phyloP scores from a whole-genome alignment of 805 yeast species.

The Myxozyma sirexii region DNA sequence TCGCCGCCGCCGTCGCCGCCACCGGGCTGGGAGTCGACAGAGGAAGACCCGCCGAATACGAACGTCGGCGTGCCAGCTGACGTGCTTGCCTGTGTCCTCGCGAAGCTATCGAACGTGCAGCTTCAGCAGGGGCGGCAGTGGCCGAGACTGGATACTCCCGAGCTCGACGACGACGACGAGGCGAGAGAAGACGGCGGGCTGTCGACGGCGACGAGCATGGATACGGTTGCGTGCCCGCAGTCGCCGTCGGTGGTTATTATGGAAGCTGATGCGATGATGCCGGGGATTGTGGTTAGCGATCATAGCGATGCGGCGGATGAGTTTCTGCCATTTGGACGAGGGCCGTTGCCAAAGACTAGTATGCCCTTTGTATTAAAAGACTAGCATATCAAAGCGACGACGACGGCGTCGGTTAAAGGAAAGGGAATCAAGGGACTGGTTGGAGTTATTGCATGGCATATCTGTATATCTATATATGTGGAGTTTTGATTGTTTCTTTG shows the following conservation, averaged over 20 bases:
- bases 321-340: slow-evolving; percentile 4
- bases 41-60: slow-evolving; percentile 36
- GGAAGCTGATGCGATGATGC: slow-evolving; percentile 4
- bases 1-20: slow-evolving; percentile 41
- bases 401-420: no score
- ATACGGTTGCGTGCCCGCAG: neutral
- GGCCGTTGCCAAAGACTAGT: neutral
- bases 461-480: no score
- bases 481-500: no score
- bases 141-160: no score
- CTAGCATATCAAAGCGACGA: no score
- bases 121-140: neutral
- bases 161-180: neutral
- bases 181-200: neutral
- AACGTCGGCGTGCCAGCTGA: slow-evolving; percentile 26
- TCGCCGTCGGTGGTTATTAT: neutral
- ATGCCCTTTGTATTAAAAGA: neutral
- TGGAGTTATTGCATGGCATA: no score
- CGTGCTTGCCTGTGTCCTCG: slow-evolving; percentile 21
- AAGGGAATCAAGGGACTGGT: no score
- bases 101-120: slow-evolving; percentile 3
- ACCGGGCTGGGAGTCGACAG: slow-evolving; percentile 33
- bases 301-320: slow-evolving; percentile 2
- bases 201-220: neutral
- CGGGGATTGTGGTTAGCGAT: slow-evolving; percentile 28